Percentiles rank a stretch among this genome's conserved stretches.
Conservation (phyloP, 495 filamentous ascomycete species). For the Lindgomyces ingoldianus region DNA sequence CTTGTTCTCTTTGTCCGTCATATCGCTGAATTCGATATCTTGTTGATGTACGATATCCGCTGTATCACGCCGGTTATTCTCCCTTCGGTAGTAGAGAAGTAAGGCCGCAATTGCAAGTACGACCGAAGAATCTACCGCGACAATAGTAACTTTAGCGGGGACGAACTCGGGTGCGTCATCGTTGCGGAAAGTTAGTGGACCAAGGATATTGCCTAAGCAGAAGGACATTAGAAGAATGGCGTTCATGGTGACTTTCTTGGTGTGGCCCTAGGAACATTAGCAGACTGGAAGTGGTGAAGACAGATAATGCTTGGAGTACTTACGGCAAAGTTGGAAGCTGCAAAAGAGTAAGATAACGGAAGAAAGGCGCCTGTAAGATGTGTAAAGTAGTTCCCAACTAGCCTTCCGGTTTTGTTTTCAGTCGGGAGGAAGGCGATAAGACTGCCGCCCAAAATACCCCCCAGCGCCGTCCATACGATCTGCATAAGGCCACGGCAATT, state of each 20-base stretch:
- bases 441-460: slow-evolving; percentile 14
- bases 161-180: slow-evolving; percentile 50
- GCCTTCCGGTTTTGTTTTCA: background rate
- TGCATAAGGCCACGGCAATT: slow-evolving; percentile 16
- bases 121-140: slow-evolving; percentile 7
- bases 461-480: slow-evolving; percentile 10
- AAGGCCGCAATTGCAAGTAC: background rate
- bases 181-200: slow-evolving; percentile 62
- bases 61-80: slow-evolving; percentile 10
- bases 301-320: slow-evolving; percentile 1
- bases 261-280: slow-evolving; percentile 57
- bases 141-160: slow-evolving; percentile 10
- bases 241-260: slow-evolving; percentile 64
- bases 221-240: slow-evolving; percentile 55
- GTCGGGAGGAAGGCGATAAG: slow-evolving; percentile 21
- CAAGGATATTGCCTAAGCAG: slow-evolving; percentile 35
- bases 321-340: slow-evolving; percentile 54
- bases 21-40: slow-evolving; percentile 19
- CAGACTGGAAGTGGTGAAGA: background rate
- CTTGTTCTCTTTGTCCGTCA: slow-evolving; percentile 21
- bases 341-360: slow-evolving; percentile 48
- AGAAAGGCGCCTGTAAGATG: slow-evolving; percentile 57
- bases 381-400: slow-evolving; percentile 48
- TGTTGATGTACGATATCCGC: background rate
- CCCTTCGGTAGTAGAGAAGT: slow-evolving; percentile 6